phyloP scores from a whole-genome alignment of 371 early-diverging fungal species.

The Mortierella sp. region DNA sequence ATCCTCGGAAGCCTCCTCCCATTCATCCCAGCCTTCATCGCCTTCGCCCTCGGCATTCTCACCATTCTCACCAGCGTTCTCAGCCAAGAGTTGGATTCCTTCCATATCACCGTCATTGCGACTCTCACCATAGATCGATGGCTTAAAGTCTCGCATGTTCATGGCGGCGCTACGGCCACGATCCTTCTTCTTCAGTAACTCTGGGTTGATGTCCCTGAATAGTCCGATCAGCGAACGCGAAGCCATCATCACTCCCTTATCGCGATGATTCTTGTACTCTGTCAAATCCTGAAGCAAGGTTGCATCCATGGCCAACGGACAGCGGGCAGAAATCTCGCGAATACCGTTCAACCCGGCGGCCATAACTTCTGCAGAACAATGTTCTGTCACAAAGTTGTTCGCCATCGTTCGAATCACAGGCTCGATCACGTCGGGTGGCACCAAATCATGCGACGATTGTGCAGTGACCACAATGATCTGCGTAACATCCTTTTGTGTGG shows the following conservation, averaged over 20 bases:
- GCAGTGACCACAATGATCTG: slow-evolving; percentile 91
- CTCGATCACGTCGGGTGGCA: slow-evolving; percentile 92
- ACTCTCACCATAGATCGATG: slow-evolving; percentile 79
- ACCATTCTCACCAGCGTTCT: slow-evolving; percentile 48
- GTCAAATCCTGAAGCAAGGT: slow-evolving; percentile 88
- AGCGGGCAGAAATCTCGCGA: slow-evolving; percentile 91
- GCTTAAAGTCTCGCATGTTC: slow-evolving; percentile 70
- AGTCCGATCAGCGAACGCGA: slow-evolving; percentile 89
- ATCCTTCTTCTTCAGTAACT: slow-evolving; percentile 89
- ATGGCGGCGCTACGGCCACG: slow-evolving; percentile 88
- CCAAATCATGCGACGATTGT: slow-evolving; percentile 90
- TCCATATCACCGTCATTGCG: slow-evolving; percentile 74
- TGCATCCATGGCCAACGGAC: slow-evolving; percentile 90
- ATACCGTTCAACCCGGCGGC: slow-evolving; percentile 93
- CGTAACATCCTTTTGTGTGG: slow-evolving; percentile 94
- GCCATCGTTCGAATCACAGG: slow-evolving; percentile 89
- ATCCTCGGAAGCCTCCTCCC: slow-evolving; percentile 73
- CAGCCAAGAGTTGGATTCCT: slow-evolving; percentile 71
- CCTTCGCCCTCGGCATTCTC: no score
- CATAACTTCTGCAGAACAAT: slow-evolving; percentile 92
- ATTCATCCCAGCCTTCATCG: slow-evolving; percentile 59
- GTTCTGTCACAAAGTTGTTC: slow-evolving; percentile 94
- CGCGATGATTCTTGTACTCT: slow-evolving; percentile 89
- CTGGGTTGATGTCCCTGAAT: slow-evolving; percentile 94
- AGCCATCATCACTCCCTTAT: slow-evolving; percentile 93